Evolutionary conservation across 2,329 filamentous ascomycete species (phyloP), one percentile per base, ranked within the genome.

Genomic region (Gnomoniopsis smithogilvyi): DNA sequence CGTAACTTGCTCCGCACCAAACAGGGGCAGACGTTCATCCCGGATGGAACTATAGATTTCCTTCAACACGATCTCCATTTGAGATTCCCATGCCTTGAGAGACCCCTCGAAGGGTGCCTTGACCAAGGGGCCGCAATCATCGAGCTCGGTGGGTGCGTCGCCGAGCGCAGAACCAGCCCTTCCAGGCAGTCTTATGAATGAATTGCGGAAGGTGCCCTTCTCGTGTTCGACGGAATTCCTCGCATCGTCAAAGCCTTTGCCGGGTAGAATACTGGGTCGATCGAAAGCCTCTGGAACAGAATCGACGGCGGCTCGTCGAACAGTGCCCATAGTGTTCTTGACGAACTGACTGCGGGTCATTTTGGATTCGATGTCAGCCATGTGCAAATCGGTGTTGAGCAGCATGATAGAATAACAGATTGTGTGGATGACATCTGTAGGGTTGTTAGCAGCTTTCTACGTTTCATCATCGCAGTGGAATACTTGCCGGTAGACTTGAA

Each of bases 341-440:
- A 99, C 85, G 69, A 98, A 99, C 69, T 98, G 94, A 63, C 83
- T 88, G 58, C 90, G 86, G 1, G 94, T 98, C 95, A 99, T 99
- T 77, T 96, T 96, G 67, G 90, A 87, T 62, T 96, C 92, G 66
- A 98, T 96, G 69, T 98, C 93, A 60, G 94, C 95, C 68, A 98
- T 74, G 69, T 99, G 94, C 58, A 99, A 79, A 76, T 99, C 95
- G 36, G 95, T 99, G 69, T 99, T 99, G 63, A 99, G 82, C 12
- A 99, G 81, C 69, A 99, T 88, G 64, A 99, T 86, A 1, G 95
- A 97, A 73, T 98, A 99, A 75, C 92, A 96, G 64, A 98, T 96
- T 24, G 93, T 97, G 72, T 99, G 94, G 19, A 99, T 93, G 51
- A 98, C 90, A 76, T 98, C 94, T 90, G 68, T 10, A 34, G 36